These are phyloP conservation scores for Aspergillus costaricaensis DNA, from an alignment of 2,329 filamentous ascomycete genomes.

Conservation along the genomic window DNA sequence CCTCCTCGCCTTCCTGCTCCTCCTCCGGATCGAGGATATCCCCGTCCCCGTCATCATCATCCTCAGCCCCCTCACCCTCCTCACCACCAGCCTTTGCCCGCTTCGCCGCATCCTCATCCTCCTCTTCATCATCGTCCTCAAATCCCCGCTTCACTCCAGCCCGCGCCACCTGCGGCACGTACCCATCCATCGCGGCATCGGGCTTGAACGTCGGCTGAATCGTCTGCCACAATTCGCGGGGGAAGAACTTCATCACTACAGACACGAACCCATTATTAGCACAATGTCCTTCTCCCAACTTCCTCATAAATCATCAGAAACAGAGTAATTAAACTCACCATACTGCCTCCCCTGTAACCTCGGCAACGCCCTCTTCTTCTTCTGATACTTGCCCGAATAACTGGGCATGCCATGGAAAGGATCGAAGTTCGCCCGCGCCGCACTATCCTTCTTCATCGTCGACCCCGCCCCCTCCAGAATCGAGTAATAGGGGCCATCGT, in stretches of 20 bases:
- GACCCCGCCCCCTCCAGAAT: conserved; percentile 47
- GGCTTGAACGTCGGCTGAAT: conserved; percentile 52
- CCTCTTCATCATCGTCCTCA: conserved; percentile 50
- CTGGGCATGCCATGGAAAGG: conserved; percentile 64
- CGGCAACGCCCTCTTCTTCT: conserved; percentile 57
- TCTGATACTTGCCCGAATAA: conserved; percentile 60
- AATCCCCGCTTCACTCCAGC: conserved; percentile 40
- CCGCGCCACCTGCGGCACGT: conserved; percentile 21
- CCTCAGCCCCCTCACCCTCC: conserved; percentile 32
- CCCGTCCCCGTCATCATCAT: conserved; percentile 46
- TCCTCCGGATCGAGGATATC: conserved; percentile 47
- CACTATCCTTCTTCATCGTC: conserved; percentile 46
- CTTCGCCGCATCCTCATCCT: conserved; percentile 36
- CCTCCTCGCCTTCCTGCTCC: conserved; percentile 55
- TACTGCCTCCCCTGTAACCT: conserved; percentile 57
- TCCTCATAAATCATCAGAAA: too few species aligned
- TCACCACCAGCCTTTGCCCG: conserved; percentile 36
- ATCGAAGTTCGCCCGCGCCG: conserved; percentile 55
- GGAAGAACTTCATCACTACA: conserved; percentile 59
- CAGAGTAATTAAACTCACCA: conserved; percentile 37
- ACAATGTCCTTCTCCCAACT: neutral
- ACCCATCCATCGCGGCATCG: conserved; percentile 35
- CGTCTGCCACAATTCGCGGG: conserved; percentile 58
- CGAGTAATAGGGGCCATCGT: conserved; percentile 62
- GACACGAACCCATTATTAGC: neutral